Percentiles rank a stretch among this genome's conserved stretches.
These are phyloP conservation scores for Stachybotrys echinatus DNA, from an alignment of 2,329 filamentous ascomycete species.

Conservation along the genomic window DNA sequence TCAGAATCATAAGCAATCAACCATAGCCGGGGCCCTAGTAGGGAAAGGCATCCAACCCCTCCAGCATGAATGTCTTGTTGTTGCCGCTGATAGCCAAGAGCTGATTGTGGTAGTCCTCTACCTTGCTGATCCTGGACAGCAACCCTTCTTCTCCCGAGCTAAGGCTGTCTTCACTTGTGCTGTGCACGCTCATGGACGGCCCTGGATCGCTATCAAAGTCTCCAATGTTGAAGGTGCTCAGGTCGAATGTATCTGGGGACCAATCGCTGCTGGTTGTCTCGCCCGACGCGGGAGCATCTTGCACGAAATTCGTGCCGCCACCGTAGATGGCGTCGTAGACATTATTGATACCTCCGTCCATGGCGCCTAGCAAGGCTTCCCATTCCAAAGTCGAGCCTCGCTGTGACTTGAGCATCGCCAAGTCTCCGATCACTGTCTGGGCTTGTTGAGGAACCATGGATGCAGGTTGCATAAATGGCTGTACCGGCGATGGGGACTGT, in stretches of 20 bases:
- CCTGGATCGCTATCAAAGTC: conserved; percentile 38
- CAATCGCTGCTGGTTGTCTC: conserved; percentile 36
- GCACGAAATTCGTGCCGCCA: conserved; percentile 43
- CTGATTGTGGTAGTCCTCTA: conserved; percentile 24
- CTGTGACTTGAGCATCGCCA: background rate
- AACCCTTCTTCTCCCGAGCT: conserved; percentile 48
- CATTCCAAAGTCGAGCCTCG: conserved; percentile 58
- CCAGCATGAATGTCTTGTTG: conserved; percentile 15
- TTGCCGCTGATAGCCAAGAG: conserved; percentile 12
- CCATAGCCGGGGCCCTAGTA: no score
- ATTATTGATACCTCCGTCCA: conserved; percentile 75
- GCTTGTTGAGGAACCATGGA: background rate
- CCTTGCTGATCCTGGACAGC: conserved; percentile 38
- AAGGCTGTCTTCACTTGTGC: conserved; percentile 53
- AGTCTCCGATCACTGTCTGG: background rate
- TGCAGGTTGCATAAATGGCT: conserved; percentile 32
- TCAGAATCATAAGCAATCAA: no score
- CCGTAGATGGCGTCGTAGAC: conserved; percentile 83
- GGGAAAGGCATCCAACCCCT: conserved; percentile 13
- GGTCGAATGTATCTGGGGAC: conserved; percentile 54
- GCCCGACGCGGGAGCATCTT: conserved; percentile 40
- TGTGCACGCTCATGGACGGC: conserved; percentile 48
- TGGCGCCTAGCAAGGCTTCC: conserved; percentile 74
- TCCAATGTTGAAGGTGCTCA: conserved; percentile 43
- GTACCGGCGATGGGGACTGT: conserved; percentile 44